phyloP scores from a whole-genome alignment of 2,329 filamentous ascomycete genomes.

The Alternaria angustiovoidea region DNA sequence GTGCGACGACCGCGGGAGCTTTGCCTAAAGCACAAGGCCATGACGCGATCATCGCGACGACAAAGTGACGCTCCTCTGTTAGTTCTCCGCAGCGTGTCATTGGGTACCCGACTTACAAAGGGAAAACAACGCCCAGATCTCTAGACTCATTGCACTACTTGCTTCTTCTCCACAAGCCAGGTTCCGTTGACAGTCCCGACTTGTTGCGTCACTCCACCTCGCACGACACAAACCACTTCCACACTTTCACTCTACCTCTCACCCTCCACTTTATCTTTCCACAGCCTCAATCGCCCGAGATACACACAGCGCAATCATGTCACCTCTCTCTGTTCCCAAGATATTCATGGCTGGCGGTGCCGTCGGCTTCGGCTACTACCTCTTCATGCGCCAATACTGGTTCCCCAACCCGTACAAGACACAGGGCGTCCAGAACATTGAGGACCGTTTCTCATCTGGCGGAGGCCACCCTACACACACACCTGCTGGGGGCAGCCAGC shows the following conservation, averaged over 20 bases:
- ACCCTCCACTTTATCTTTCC: background rate
- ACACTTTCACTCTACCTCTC: background rate
- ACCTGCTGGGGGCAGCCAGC: constrained; percentile 38
- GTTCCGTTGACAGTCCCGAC: background rate
- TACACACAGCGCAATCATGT: constrained; percentile 28
- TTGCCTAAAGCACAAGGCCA: constrained; percentile 34
- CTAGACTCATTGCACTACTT: constrained; percentile 4
- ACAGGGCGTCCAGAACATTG: constrained; percentile 44
- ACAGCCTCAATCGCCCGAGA: background rate
- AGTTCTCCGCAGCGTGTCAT: constrained; percentile 10
- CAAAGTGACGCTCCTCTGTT: constrained; percentile 19
- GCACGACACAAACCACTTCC: constrained; percentile 1
- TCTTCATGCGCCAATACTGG: constrained; percentile 50
- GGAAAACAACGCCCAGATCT: constrained; percentile 9
- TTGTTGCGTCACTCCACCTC: constrained; percentile 2
- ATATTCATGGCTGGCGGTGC: constrained; percentile 49
- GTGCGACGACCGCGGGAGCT: constrained; percentile 19
- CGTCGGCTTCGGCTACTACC: constrained; percentile 48
- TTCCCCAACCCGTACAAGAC: constrained; percentile 51
- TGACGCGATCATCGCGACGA: constrained; percentile 42
- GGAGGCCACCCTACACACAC: constrained; percentile 44
- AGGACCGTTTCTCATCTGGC: constrained; percentile 43
- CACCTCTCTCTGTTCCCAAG: constrained; percentile 46
- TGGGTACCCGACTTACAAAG: constrained; percentile 6
- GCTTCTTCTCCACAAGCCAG: constrained; percentile 13